Evolutionary conservation across 1,284 basidiomycete species (phyloP), one percentile per base, ranked within the genome.

Genomic region (Pholiota adiposa): DNA sequence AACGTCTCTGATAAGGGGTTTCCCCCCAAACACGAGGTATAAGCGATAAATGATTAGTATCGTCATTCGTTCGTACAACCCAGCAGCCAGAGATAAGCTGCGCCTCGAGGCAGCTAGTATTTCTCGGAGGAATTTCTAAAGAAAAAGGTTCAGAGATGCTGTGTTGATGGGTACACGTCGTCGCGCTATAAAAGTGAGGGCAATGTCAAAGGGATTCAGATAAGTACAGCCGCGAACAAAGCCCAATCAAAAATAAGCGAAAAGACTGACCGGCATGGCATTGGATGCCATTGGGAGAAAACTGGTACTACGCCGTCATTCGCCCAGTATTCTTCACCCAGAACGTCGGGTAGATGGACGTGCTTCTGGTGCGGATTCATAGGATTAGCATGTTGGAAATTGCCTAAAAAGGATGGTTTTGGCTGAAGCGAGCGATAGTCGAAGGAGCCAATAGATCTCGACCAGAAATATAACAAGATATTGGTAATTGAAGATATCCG

Each of bases 261-360:
- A 38, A 53, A 38, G 21, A 50, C 19, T n/a, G 23, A 79, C 79
- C 69, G 65, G 77, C 82, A 84, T 23, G 75, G 66, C 54, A 74
- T 69, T n/a, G 82, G 81, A 71, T 83, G 83, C 76, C 77, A 83
- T 51, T 83, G 82, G 2, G 82, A 83, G 65, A 83, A 83, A 6
- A 80, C n/a, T 2, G 81, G 81, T 1, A 83, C 82, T 12, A 83
- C 73, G 3, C 82, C 81, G 63, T 84, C 82, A 61, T 83, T 83
- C 0, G 73, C 76, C 60, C 73, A 72, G 55, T 76, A 73, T 33
- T 61, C 64, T 27, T 59, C 59, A n/a, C 54, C 57, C 1, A 34
- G 50, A 6, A 12, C 6, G 6, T 46, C 16, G 8, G 23, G 23
- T 46, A 18, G 44, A n/a, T 25, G 14, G 21, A 27, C 12, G 44